Evolutionary conservation across 2,329 filamentous ascomycete genomes (phyloP).

Genomic region (Pseudogymnoascus sp.): DNA sequence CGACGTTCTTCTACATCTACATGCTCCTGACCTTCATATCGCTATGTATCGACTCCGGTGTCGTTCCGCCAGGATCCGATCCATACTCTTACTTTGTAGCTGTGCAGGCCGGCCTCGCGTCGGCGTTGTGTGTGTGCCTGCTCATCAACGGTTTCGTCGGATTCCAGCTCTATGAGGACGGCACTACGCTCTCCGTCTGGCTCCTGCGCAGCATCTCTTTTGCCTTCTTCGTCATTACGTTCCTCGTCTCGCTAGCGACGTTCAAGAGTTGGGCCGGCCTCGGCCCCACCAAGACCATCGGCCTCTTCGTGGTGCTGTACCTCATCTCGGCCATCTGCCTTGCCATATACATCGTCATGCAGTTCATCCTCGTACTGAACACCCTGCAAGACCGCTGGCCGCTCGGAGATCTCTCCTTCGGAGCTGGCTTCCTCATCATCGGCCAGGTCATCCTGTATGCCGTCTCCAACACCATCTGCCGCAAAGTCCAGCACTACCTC

Average conservation of each 20-base stretch:
- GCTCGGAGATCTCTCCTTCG: conserved; percentile 83
- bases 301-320: conserved; percentile 87
- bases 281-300: conserved; percentile 75
- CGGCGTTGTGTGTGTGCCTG: conserved; percentile 79
- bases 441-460: conserved; percentile 92
- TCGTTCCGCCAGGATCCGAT: conserved; percentile 72
- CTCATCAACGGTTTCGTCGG: conserved; percentile 97
- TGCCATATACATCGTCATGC: conserved; percentile 77
- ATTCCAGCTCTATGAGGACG: conserved; percentile 97
- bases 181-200: conserved; percentile 89
- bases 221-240: conserved; percentile 77
- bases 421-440: conserved; percentile 81
- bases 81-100: conserved; percentile 90
- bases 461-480: conserved; percentile 79
- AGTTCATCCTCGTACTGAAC: conserved; percentile 78
- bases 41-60: conserved; percentile 84
- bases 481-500: conserved; percentile 79
- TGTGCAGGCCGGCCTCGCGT: conserved; percentile 75
- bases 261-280: conserved; percentile 90
- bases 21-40: conserved; percentile 84
- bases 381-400: conserved; percentile 96
- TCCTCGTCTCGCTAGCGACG: conserved; percentile 80
- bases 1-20: conserved; percentile 96
- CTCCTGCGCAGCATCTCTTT: conserved; percentile 72
- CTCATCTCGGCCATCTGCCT: conserved; percentile 83